These are phyloP conservation scores for Komagataella pseudopastoris DNA, from an alignment of 805 yeast genomes.

Conservation along the genomic window DNA sequence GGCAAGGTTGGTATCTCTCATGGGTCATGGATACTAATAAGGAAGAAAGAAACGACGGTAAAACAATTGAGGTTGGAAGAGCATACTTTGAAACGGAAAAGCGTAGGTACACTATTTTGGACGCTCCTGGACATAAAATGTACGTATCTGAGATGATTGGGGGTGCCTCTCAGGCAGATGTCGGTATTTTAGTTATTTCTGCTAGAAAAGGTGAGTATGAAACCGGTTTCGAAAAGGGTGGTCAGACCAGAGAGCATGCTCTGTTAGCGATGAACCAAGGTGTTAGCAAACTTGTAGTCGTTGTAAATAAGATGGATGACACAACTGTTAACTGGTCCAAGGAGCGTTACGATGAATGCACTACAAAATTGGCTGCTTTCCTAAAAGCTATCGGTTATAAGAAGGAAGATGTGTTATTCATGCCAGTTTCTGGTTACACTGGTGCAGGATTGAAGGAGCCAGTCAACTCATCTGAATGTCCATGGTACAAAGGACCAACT, in stretches of 20 bases:
- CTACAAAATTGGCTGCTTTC: constrained; percentile 60
- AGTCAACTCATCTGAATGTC: constrained; percentile 54
- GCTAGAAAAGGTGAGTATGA: constrained; percentile 99
- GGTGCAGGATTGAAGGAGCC: constrained; percentile 94
- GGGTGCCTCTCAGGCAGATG: constrained; percentile 99
- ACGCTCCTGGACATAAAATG: constrained; percentile 99
- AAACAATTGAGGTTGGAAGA: constrained; percentile 97
- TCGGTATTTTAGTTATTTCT: constrained; percentile 91
- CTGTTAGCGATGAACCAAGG: constrained; percentile 96
- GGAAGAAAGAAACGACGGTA: constrained; percentile 98
- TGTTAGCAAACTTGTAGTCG: constrained; percentile 86
- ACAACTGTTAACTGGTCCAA: constrained; percentile 93
- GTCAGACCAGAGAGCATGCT: constrained; percentile 98
- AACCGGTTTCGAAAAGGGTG: constrained; percentile 98
- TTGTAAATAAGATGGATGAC: constrained; percentile 97
- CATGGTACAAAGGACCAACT: constrained; percentile 94
- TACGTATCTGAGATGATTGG: constrained; percentile 99
- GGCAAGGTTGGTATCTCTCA: constrained; percentile 98
- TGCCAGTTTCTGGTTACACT: constrained; percentile 98
- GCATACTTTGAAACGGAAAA: constrained; percentile 96
- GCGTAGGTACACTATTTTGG: constrained; percentile 94
- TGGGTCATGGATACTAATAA: constrained; percentile 99
- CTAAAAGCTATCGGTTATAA: constrained; percentile 84
- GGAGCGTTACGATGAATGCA: constrained; percentile 94
- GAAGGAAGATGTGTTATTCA: constrained; percentile 74